Percentiles rank a stretch among this genome's conserved stretches.
phyloP scores from a whole-genome alignment of 192 early-diverging fungal species.

The Podochytrium sp. region DNA sequence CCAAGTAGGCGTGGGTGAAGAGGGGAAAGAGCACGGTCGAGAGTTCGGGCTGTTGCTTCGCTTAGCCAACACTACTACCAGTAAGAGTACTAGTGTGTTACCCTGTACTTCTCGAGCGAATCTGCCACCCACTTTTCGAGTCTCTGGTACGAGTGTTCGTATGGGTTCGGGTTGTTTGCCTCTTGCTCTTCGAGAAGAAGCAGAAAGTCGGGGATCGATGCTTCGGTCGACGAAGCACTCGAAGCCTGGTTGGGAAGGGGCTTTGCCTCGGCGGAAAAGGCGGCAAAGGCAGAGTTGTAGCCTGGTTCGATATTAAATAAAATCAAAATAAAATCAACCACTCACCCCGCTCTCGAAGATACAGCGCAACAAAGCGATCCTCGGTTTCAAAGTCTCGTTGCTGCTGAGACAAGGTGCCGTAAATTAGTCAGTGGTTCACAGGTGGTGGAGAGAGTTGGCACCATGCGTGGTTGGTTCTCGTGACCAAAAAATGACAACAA shows the following conservation, averaged over 20 bases:
- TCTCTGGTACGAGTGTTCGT: constrained; percentile 76
- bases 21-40: constrained; percentile 83
- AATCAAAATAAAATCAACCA: background rate
- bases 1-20: constrained; percentile 90
- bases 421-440: too few relatives aligned
- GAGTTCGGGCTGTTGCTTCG: constrained; percentile 71
- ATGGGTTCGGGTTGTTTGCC: constrained; percentile 80
- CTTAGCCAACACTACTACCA: background rate
- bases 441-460: too few relatives aligned
- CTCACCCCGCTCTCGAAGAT: constrained; percentile 21
- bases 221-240: constrained; percentile 34
- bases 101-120: constrained; percentile 93
- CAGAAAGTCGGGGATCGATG: constrained; percentile 65
- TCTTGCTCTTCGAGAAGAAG: constrained; percentile 72
- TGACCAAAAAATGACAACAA: too few relatives aligned
- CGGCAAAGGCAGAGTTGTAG: constrained; percentile 14
- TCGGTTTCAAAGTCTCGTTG: too few relatives aligned
- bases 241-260: background rate
- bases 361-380: constrained; percentile 22
- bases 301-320: constrained; percentile 1
- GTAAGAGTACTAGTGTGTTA: constrained; percentile 22
- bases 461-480: too few relatives aligned
- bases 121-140: constrained; percentile 89
- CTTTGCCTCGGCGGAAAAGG: background rate
- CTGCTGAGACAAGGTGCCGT: too few relatives aligned